A percentile compares a stretch with the other conserved stretches of the same genome.
These are phyloP conservation scores for Themeda triandra DNA, from an alignment of 176 grass and related monocot species.

Conservation along the genomic window DNA sequence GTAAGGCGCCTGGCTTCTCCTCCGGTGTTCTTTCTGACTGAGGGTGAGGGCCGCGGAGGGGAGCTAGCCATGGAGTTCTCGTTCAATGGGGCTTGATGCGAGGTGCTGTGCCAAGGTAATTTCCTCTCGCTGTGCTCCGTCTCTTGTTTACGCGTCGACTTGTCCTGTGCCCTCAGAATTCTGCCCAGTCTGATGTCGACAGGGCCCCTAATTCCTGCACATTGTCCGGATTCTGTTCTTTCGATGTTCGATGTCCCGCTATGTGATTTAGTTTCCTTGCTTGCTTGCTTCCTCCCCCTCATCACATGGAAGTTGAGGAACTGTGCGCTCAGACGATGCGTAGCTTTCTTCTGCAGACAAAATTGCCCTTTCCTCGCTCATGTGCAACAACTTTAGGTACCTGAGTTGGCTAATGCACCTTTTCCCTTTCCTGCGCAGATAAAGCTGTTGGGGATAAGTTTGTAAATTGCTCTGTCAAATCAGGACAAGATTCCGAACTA, in stretches of 20 bases:
- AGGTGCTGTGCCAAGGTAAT: conserved; percentile 16
- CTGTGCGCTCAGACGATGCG: conserved; percentile 29
- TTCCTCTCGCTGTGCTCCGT: neutral
- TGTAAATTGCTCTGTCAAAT: conserved; percentile 35
- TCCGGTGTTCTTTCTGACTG: neutral
- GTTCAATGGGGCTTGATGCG: conserved; percentile 34
- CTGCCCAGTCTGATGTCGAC: neutral
- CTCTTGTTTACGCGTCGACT: conserved; percentile 15
- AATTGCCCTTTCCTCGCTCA: conserved; percentile 45
- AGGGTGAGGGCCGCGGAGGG: neutral
- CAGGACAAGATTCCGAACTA: conserved; percentile 20
- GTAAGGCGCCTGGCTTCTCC: neutral
- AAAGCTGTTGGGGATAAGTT: conserved; percentile 35
- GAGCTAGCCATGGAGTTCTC: conserved; percentile 5
- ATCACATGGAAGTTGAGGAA: conserved; percentile 26
- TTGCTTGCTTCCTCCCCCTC: neutral
- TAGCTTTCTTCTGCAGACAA: conserved; percentile 31
- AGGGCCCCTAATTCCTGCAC: conserved; percentile 15
- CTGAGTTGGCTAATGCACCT: conserved; percentile 28
- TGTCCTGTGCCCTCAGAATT: conserved; percentile 19
- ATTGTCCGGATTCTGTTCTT: conserved; percentile 8
- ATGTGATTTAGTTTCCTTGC: conserved; percentile 33
- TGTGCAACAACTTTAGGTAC: conserved; percentile 32
- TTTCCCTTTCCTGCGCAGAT: conserved; percentile 51
- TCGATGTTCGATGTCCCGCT: conserved; percentile 2